Percentiles rank a stretch among this genome's conserved stretches.
These are phyloP conservation scores for Diutina neorugosa DNA, from an alignment of 1,139 yeast genomes.

Conservation along the genomic window DNA sequence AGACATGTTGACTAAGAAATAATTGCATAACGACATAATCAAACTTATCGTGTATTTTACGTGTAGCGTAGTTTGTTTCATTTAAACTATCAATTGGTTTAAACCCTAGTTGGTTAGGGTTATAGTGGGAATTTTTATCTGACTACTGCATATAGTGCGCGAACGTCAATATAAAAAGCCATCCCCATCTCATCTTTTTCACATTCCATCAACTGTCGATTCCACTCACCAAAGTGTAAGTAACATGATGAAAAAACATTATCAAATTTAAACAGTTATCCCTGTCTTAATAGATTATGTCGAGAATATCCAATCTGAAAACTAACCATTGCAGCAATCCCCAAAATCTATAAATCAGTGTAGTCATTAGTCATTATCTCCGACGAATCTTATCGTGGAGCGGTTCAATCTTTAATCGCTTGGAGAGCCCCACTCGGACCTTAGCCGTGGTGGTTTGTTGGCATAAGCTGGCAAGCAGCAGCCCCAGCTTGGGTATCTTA, in stretches of 20 bases:
- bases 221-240: background rate
- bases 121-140: background rate
- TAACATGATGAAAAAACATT: background rate
- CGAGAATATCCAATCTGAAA: slow-evolving; percentile 1
- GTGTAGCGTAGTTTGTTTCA: too few species aligned
- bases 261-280: slow-evolving; percentile 2
- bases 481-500: background rate
- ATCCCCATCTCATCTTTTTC: background rate
- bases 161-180: too few species aligned
- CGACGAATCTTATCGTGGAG: slow-evolving; percentile 1
- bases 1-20: background rate
- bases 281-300: slow-evolving; percentile 4
- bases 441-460: background rate
- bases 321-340: background rate
- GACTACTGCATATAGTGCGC: background rate
- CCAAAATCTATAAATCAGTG: background rate
- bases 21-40: background rate
- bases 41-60: too few species aligned
- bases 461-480: background rate
- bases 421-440: background rate
- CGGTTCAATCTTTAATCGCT: background rate
- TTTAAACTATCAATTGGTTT: too few species aligned
- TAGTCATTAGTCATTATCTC: background rate
- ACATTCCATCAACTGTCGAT: background rate
- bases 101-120: background rate